Evolutionary conservation across 805 yeast genomes (phyloP), one percentile per base, ranked within the genome.

Genomic region (Ogataea pilisensis): DNA sequence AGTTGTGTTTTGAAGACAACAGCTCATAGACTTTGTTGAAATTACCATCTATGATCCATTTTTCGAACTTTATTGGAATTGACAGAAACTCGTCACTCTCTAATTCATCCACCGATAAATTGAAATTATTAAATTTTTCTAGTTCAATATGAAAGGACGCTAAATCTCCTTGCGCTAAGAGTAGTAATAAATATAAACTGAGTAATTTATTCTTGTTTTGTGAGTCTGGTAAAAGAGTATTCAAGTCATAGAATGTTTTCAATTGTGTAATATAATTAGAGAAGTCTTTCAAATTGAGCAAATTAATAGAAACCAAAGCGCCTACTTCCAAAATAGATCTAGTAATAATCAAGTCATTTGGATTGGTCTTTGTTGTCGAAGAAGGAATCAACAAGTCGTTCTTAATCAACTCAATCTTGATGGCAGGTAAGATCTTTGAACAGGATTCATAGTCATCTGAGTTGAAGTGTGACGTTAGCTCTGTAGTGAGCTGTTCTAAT

Each of bases 1-100:
- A 79, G 40, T 70, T 69, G 44, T 78, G 75, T 38, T 81, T 78
- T n/a, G 57, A 54, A 11, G 60, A 52, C 31, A 64, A 47, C 41
- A 85, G 73, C 51, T 78, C 82, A 84, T 93, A 85, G 34, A 90
- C 91, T 63, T 86, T 86, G 63, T 88, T 93, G 64, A 90, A 93
- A 49, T 91, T 85, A 32, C 99, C 99, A 66, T 93, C 98, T 83
- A 91, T 88, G 50, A 93, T 76, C 84, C 95, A 87, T 50, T 86
- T 81, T 62, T 93, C 98, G 53, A 93, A 79, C 51, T 81, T 80
- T 39, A 91, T 81, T 19, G 98, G 98, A 60, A 89, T 89, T 35
- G 78, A 75, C 51, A 91, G 69, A 60, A 73, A 86, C 50, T 73
- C 69, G 60, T 86, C 95, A 27, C 72, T 69, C 51, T 87, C 91